Base-by-base conservation (phyloP, 805 yeast genomes). In the Kluyveromyces nonfermentans region DNA sequence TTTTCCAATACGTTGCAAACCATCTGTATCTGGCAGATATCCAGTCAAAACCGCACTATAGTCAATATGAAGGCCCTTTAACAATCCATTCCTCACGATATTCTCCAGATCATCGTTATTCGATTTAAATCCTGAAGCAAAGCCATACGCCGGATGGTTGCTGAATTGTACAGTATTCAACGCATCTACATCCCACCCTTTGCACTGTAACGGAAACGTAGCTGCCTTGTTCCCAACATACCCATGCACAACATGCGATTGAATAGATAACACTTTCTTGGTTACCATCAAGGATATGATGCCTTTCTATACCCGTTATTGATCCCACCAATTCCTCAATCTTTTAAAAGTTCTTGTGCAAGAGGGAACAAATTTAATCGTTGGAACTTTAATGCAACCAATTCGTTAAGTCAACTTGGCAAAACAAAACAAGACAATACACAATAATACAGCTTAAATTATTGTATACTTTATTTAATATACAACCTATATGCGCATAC, bases 201-300 rank as follows among this genome's bases (percentile, higher is more conserved):
- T 70, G 35, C 78, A 68, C 57, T 90, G 97, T 18, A 90, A 65
- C 0, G 97, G 96, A 58, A 93, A 85, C 2, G 90, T 84, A 1
- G 93, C 85, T 0, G 96, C 95, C 45, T 80, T 75, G 60, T 88
- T 88, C 1, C 98, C 98, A 1, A 93, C 98, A 55, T 86, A 83
- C 2, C 98, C 98, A 59, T 90, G 97, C 2, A 79, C 88, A 1
- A 93, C 97, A 62, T 93, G 97, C 3, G 96, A 86, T 53, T 86
- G 90, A 8, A 88, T 70, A 3, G 85, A 73, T 2, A 83, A 69
- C 8, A 68, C 54, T 39, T 52, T 59, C 32, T 49, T 38, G 19
- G 48, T 49, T 40, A 41, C 40, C 31, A n/a, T 19, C 28, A 36
- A 6, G 7, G 30, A 25, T 25, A 25, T 25, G 7, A 25, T 25